Percentiles rank a stretch among this genome's conserved stretches.
Conservation (phyloP, 768 basidiomycete genomes). For the Mrakia blollopis region DNA sequence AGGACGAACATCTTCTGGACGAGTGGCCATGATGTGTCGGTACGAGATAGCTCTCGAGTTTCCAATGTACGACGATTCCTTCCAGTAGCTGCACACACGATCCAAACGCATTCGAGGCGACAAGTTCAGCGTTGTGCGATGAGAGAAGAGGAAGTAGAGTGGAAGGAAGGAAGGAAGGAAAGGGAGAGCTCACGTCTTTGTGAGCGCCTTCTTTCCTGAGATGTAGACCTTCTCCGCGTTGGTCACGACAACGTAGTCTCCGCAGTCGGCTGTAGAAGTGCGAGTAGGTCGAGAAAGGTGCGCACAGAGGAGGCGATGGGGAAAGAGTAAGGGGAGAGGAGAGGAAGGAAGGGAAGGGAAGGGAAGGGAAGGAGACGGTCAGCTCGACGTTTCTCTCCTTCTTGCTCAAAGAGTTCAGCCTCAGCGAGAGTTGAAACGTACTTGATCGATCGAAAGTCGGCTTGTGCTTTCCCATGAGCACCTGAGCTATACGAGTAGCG, state of each 20-base stretch:
- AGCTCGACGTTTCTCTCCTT: slow-evolving; percentile 1
- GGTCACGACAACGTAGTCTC: slow-evolving; percentile 95
- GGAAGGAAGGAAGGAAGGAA: background rate
- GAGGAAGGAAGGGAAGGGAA: background rate
- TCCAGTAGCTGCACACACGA: slow-evolving; percentile 53
- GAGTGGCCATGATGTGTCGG: slow-evolving; percentile 70
- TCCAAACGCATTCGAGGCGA: background rate
- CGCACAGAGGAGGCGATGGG: background rate
- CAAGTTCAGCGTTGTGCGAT: background rate
- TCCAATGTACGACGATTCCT: slow-evolving; percentile 88
- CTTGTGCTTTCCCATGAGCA: slow-evolving; percentile 98
- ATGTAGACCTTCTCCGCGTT: slow-evolving; percentile 77
- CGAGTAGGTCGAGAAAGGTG: background rate
- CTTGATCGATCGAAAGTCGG: slow-evolving; percentile 90
- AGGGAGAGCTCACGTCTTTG: slow-evolving; percentile 52
- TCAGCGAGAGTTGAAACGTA: slow-evolving; percentile 45
- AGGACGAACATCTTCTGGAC: slow-evolving; percentile 73
- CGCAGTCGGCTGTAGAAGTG: slow-evolving; percentile 72
- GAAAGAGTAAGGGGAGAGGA: background rate
- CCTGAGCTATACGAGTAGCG: slow-evolving; percentile 86
- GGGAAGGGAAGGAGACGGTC: background rate
- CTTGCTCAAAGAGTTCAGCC: background rate
- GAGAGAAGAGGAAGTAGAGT: background rate
- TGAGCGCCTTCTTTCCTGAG: slow-evolving; percentile 81
- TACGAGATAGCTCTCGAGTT: slow-evolving; percentile 89